Conservation (phyloP, 768 basidiomycete genomes). For the Collybia sordida region DNA sequence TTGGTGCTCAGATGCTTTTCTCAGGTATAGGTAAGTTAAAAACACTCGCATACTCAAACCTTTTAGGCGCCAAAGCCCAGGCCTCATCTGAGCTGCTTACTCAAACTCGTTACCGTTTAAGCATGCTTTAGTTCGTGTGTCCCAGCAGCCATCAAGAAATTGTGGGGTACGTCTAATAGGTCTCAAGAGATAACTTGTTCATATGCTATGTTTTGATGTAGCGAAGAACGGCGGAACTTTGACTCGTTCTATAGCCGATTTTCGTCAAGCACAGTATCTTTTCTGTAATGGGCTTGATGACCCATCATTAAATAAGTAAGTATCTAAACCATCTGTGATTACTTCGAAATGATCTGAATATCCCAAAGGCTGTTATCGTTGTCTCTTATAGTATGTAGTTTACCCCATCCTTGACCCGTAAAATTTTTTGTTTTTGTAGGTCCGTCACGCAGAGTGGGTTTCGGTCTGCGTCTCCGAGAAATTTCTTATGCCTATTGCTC, state of each 20-base stretch:
- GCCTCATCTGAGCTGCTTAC: not conserved
- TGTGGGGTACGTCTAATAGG: constrained; percentile 29
- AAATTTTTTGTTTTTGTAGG: constrained; percentile 16
- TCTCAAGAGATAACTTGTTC: not conserved
- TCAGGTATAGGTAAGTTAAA: constrained; percentile 15
- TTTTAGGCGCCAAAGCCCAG: too few relatives aligned
- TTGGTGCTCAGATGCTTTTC: constrained; percentile 12
- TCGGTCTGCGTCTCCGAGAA: constrained; percentile 28
- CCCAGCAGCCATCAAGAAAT: constrained; percentile 19
- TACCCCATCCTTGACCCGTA: not conserved
- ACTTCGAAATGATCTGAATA: not conserved
- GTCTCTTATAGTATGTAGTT: constrained; percentile 26
- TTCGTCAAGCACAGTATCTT: constrained; percentile 31
- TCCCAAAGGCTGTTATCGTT: constrained; percentile 24
- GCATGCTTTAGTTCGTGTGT: constrained; percentile 42
- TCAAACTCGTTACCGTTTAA: constrained; percentile 3
- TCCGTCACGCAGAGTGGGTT: constrained; percentile 38
- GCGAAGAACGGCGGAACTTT: constrained; percentile 35
- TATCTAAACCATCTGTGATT: not conserved
- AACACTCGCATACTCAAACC: too few relatives aligned
- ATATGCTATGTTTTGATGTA: constrained; percentile 4
- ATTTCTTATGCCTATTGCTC: constrained; percentile 35
- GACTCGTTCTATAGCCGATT: constrained; percentile 31
- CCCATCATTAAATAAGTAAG: constrained; percentile 36
- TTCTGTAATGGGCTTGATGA: constrained; percentile 36